These are phyloP conservation scores for Santalum album DNA, from an alignment of 164 flowering plant species.

Conservation along the genomic window DNA sequence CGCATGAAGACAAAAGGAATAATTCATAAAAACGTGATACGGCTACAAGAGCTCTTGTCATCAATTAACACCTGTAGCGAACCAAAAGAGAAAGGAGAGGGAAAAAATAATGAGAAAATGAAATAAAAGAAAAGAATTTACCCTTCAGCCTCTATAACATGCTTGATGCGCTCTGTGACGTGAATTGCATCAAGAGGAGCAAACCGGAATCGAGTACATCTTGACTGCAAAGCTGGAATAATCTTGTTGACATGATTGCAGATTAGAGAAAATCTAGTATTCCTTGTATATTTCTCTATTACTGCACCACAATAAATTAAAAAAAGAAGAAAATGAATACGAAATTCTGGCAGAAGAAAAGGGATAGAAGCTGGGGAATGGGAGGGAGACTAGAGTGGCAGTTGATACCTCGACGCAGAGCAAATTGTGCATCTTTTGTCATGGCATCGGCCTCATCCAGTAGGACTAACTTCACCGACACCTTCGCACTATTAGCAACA, in stretches of 20 bases:
- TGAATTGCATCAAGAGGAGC: slow-evolving; percentile 82
- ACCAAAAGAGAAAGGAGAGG: not conserved
- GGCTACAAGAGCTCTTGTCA: no score
- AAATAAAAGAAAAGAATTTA: slow-evolving; percentile 6
- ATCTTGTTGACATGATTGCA: slow-evolving; percentile 97
- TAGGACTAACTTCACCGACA: slow-evolving; percentile 75
- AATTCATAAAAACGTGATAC: no score
- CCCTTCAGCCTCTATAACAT: slow-evolving; percentile 79
- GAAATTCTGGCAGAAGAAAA: not conserved
- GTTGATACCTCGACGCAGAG: slow-evolving; percentile 75
- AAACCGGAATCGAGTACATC: slow-evolving; percentile 96
- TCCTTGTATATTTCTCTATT: slow-evolving; percentile 95
- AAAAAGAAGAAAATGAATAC: not conserved
- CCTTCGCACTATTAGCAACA: slow-evolving; percentile 60
- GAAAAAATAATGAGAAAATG: not conserved
- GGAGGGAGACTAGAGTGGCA: not conserved
- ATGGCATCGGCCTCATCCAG: slow-evolving; percentile 98
- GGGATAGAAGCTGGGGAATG: not conserved
- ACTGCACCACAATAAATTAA: slow-evolving; percentile 47
- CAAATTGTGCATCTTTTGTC: slow-evolving; percentile 99
- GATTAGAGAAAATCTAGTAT: slow-evolving; percentile 83
- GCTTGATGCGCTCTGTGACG: slow-evolving; percentile 73
- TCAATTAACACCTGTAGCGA: no score
- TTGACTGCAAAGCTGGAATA: slow-evolving; percentile 92
- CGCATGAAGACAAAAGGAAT: no score